These are phyloP conservation scores for Melaleuca alternifolia DNA, from an alignment of 345 rosid genomes.

Conservation along the genomic window DNA sequence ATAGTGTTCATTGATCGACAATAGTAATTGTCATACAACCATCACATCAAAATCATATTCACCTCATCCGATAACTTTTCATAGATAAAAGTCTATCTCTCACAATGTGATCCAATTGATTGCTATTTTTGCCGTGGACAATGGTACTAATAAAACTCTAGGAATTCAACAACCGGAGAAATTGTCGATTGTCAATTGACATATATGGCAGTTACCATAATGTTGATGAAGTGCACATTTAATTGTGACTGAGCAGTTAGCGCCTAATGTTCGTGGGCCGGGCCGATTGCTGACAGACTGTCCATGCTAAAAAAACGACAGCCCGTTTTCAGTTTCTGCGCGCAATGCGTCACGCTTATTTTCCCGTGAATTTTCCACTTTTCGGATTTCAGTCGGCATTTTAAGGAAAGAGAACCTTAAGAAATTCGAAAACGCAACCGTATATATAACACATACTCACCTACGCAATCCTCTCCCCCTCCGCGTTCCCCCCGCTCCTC, in stretches of 20 bases:
- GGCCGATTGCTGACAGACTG: not conserved
- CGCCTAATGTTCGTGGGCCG: not conserved
- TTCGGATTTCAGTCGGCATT: not conserved
- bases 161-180: not conserved
- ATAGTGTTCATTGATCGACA: not conserved
- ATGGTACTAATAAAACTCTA: not conserved
- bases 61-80: not conserved
- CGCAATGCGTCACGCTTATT: not conserved
- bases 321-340: not conserved
- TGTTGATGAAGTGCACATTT: not conserved
- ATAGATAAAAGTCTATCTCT: not conserved
- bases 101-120: not conserved
- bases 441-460: not conserved
- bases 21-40: rapidly evolving
- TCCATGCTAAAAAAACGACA: not conserved
- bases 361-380: not conserved
- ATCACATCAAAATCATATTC: not conserved
- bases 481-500: not conserved
- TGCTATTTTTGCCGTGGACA: not conserved
- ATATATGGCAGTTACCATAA: not conserved
- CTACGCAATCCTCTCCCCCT: rapidly evolving
- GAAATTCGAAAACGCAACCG: not conserved
- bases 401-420: not conserved
- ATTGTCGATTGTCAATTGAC: not conserved
- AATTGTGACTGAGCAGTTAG: not conserved